Conservation (phyloP, 345 rosid genomes). For the Citrus mangshanensis region DNA sequence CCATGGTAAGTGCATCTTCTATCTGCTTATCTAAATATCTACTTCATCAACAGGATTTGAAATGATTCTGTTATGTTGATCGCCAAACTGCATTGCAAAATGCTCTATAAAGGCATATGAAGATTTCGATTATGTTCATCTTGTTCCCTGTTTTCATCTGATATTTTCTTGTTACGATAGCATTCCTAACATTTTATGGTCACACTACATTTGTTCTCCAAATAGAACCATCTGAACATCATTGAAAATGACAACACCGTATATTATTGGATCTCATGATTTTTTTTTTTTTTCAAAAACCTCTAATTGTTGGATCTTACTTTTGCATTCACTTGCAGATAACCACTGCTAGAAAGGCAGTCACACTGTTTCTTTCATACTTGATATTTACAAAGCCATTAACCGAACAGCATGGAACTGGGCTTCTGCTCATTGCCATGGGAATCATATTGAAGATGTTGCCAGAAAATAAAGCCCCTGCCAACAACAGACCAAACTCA, state of each 20-base stretch:
- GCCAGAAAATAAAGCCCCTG: conserved; percentile 21
- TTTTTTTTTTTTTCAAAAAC: not conserved
- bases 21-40: conserved; percentile 43
- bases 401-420: conserved; percentile 74
- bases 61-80: not conserved
- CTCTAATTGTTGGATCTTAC: not conserved
- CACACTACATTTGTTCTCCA: not conserved
- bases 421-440: conserved; percentile 71
- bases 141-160: not conserved
- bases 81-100: not conserved
- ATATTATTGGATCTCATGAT: not conserved
- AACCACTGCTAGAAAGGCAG: conserved; percentile 76
- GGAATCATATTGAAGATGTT: conserved; percentile 64
- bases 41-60: conserved; percentile 1
- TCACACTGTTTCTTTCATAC: conserved; percentile 75
- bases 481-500: conserved; percentile 18
- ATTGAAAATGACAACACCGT: not conserved
- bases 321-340: conserved; percentile 23
- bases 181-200: not conserved
- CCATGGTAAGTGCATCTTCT: conserved; percentile 52
- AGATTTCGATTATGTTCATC: not conserved
- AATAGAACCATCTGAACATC: not conserved
- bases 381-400: conserved; percentile 86
- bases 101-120: not conserved
- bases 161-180: not conserved